phyloP scores from a whole-genome alignment of 169 alveolate genomes.

The Pseudocohnilembus persalinus region DNA sequence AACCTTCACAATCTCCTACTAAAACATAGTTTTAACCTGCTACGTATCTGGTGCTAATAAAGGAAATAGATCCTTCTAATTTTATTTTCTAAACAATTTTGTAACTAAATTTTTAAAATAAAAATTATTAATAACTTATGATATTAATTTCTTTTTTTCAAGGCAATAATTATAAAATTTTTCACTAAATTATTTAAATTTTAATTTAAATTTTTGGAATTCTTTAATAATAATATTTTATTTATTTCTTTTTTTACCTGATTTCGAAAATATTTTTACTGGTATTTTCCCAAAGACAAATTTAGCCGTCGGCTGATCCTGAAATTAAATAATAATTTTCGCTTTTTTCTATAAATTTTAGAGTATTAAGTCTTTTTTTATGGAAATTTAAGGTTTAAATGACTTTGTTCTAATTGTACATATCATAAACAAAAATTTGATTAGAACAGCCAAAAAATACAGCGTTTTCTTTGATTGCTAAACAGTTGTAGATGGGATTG shows the following conservation, averaged over 20 bases:
- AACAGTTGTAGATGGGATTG: conserved; percentile 16
- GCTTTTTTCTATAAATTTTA: conserved; percentile 44
- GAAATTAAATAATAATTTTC: conserved; percentile 26
- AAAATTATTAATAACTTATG: too few species aligned
- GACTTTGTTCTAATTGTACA: conserved; percentile 26
- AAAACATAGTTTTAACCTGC: background rate
- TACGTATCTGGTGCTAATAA: background rate
- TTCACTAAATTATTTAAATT: too few species aligned
- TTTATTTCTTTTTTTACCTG: too few species aligned
- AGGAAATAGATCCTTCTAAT: background rate
- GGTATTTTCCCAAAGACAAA: background rate
- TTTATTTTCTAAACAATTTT: background rate
- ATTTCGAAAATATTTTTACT: background rate
- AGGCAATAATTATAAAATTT: too few species aligned
- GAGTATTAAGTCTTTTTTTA: conserved; percentile 48
- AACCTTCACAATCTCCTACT: background rate
- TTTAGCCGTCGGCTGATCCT: conserved; percentile 35
- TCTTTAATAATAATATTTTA: too few species aligned
- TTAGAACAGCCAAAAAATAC: conserved; percentile 26
- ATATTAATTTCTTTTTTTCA: too few species aligned
- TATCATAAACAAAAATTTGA: conserved; percentile 44
- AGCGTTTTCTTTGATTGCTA: conserved; percentile 6
- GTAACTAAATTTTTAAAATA: background rate
- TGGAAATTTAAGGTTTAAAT: conserved; percentile 51
- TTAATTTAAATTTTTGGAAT: too few species aligned